Conservation (phyloP, 371 early-diverging fungal genomes). For the Edhazardia aedis region DNA sequence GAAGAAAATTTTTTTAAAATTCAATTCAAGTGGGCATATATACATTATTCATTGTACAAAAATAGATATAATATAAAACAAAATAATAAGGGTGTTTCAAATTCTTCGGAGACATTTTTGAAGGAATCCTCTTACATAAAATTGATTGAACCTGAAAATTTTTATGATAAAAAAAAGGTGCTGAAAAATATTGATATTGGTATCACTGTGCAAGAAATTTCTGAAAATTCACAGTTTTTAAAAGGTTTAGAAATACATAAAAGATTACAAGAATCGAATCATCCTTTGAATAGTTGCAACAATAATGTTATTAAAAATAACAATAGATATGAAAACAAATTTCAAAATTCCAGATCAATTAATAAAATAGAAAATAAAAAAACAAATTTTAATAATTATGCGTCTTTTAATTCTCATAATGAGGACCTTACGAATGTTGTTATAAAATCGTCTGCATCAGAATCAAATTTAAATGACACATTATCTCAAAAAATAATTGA, state of each 20-base stretch:
- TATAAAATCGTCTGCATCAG: too few species aligned
- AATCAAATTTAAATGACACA: too few species aligned
- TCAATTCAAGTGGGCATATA: conserved; percentile 39
- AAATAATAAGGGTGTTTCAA: not conserved
- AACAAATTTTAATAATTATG: not conserved
- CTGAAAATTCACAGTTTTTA: not conserved
- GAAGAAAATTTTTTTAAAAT: conserved; percentile 6
- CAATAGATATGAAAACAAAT: not conserved
- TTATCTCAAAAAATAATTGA: conserved; percentile 14
- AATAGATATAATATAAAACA: not conserved
- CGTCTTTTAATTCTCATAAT: not conserved
- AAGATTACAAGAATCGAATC: too few species aligned
- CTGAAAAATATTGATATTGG: not conserved
- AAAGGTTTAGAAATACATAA: too few species aligned
- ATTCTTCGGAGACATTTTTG: not conserved
- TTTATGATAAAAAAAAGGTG: not conserved
- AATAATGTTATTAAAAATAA: too few species aligned
- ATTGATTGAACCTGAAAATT: not conserved
- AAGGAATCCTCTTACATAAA: not conserved
- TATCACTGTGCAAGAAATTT: not conserved
- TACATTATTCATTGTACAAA: conserved; percentile 19
- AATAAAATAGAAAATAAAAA: not conserved
- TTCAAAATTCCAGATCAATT: not conserved
- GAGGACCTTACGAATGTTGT: not conserved
- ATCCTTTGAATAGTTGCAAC: too few species aligned